A percentile compares a stretch with the other conserved stretches of the same genome.
Conservation (phyloP, 495 filamentous ascomycete species). For the Trypethelium eluteriae region DNA sequence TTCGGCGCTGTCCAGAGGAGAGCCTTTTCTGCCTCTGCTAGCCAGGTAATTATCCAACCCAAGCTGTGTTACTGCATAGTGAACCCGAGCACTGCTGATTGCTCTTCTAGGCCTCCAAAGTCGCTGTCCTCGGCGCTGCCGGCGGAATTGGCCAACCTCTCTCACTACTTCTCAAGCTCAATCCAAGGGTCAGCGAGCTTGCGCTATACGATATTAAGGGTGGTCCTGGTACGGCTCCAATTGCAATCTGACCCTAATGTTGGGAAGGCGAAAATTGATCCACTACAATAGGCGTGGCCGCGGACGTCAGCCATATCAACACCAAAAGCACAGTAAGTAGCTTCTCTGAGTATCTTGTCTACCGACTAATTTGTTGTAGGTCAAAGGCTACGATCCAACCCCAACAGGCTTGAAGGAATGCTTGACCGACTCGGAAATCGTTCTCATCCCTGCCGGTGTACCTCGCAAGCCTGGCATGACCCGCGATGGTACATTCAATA, state of each 20-base stretch:
- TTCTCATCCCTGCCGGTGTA: slow-evolving; percentile 96
- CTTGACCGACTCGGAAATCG: slow-evolving; percentile 80
- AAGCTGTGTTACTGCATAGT: slow-evolving; percentile 4
- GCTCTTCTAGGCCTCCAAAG: slow-evolving; percentile 74
- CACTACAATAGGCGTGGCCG: slow-evolving; percentile 71
- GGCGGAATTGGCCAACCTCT: slow-evolving; percentile 98
- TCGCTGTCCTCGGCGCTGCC: slow-evolving; percentile 88
- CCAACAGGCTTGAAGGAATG: slow-evolving; percentile 64
- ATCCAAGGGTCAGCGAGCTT: slow-evolving; percentile 84
- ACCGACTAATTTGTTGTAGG: slow-evolving; percentile 35
- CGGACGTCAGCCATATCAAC: slow-evolving; percentile 97
- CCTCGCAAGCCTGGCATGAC: slow-evolving; percentile 99
- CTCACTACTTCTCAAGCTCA: slow-evolving; percentile 95
- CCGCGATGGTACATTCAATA: slow-evolving; percentile 61
- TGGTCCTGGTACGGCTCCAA: slow-evolving; percentile 63
- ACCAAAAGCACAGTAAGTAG: slow-evolving; percentile 69
- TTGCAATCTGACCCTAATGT: slow-evolving; percentile 14
- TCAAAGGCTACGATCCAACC: slow-evolving; percentile 78
- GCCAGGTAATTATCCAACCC: slow-evolving; percentile 56
- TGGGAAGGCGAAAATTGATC: slow-evolving; percentile 5
- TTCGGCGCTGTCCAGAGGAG: slow-evolving; percentile 71
- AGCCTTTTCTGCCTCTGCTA: slow-evolving; percentile 86
- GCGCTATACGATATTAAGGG: slow-evolving; percentile 96
- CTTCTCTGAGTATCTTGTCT: slow-evolving; percentile 12
- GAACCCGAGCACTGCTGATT: not conserved